Base-by-base conservation (phyloP, 2,329 filamentous ascomycete species). In the Biscogniauxia marginata region DNA sequence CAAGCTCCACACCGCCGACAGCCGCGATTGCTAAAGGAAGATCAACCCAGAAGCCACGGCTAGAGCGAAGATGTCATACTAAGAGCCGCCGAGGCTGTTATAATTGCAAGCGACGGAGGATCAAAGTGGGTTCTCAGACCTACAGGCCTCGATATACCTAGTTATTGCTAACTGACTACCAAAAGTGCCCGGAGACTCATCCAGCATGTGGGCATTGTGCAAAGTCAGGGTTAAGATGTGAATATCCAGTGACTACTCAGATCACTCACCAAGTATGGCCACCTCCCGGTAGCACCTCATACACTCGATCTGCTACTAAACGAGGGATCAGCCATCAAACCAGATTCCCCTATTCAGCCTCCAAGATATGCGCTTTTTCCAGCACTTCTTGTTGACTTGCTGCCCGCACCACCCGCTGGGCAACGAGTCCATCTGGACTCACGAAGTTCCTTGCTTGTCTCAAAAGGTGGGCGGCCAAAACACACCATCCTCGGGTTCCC, bases 331-430 rank as follows among this genome's bases (percentile, higher is more conserved):
- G 79, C 81, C 82, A n/a, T 79, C 81, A 59, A 73, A 80, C 60
- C 81, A 82, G 60, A 77, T 83, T n/a, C 82, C 81, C 3, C 69
- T 85, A 0, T 86, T 86, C 66, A 84, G 77, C 52, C 64, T 85
- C 54, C 80, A 84, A 50, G 86, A 88, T 63, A 87, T 89, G 85
- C 81, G 84, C 39, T 81, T 88, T 67, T 88, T 88, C 63, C 85
- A 88, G 67, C 84, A 88, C 68, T 88, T 88, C 62, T 71, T 88
- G 16, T 72, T 81, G 23, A 76, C 79, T 34, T 86, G 83, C 61
- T 84, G 84, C 64, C 87, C 86, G 2, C 81, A 85, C 68, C 77
- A 88, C 21, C 86, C 87, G 0, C 72, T 88, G 18, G 85, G 84
- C 44, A 85, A 86, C 58, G 84, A 89, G 60, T 75, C 79, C 7